These are phyloP conservation scores for Cladophialophora bantiana DNA, from an alignment of 2,329 filamentous ascomycete species.

Conservation along the genomic window DNA sequence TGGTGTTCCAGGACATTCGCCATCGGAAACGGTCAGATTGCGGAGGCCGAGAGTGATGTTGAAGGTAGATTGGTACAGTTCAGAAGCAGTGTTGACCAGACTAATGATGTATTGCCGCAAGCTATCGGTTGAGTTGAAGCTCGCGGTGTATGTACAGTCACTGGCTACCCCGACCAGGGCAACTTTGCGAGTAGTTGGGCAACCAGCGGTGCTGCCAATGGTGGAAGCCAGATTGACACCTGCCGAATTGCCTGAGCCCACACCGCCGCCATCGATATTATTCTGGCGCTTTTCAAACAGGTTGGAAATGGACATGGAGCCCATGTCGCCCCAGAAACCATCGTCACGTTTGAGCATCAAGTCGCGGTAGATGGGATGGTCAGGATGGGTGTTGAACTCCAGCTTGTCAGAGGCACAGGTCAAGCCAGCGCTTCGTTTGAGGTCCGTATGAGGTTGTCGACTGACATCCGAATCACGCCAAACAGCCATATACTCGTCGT, in stretches of 20 bases:
- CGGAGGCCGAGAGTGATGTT: conserved; percentile 92
- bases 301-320: conserved; percentile 66
- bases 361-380: conserved; percentile 69
- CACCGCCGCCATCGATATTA: conserved; percentile 66
- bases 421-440: conserved; percentile 66
- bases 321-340: conserved; percentile 64
- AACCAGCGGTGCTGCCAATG: conserved; percentile 84
- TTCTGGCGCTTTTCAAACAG: conserved; percentile 74
- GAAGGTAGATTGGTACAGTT: conserved; percentile 87
- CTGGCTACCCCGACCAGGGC: conserved; percentile 90
- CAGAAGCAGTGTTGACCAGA: conserved; percentile 84
- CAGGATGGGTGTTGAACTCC: conserved; percentile 75
- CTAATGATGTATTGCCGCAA: conserved; percentile 78
- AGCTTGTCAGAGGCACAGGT: conserved; percentile 79
- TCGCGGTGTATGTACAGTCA: conserved; percentile 84
- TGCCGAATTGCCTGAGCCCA: conserved; percentile 74
- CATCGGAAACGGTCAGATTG: conserved; percentile 79
- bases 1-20: conserved; percentile 74
- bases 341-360: conserved; percentile 56
- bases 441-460: conserved; percentile 61
- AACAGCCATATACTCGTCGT: conserved; percentile 82
- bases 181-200: conserved; percentile 87
- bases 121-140: conserved; percentile 71
- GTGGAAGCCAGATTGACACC: conserved; percentile 78
- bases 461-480: conserved; percentile 89